phyloP scores from a whole-genome alignment of 2,329 filamentous ascomycete species.

The Neofusicoccum parvum region DNA sequence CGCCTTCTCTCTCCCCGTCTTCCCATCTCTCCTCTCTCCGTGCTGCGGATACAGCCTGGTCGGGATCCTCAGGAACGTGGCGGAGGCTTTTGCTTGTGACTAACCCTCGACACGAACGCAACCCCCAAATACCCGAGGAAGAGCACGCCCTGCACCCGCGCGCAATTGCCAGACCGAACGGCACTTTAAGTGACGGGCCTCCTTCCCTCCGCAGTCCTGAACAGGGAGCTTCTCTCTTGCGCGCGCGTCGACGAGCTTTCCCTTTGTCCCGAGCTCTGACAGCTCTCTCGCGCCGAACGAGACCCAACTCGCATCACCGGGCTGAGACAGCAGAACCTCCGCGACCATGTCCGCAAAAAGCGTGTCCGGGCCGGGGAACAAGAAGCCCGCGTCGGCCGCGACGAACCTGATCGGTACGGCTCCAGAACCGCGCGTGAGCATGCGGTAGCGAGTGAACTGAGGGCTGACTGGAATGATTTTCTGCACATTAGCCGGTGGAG shows the following conservation, averaged over 20 bases:
- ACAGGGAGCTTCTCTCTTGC: background rate
- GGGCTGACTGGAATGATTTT: background rate
- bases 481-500: constrained; percentile 73
- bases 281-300: background rate
- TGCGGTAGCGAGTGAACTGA: too few species aligned
- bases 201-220: background rate
- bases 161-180: background rate
- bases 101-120: background rate
- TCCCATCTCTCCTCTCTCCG: background rate
- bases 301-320: background rate
- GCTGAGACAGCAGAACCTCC: background rate
- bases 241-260: background rate
- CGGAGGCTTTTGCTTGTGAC: background rate
- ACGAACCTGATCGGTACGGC: constrained; percentile 84
- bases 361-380: constrained; percentile 60
- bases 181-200: too few species aligned
- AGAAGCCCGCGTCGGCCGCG: constrained; percentile 79
- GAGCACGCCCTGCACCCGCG: background rate
- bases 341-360: constrained; percentile 62
- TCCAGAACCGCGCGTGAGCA: constrained; percentile 22
- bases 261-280: background rate
- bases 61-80: background rate
- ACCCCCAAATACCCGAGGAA: background rate
- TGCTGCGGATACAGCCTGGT: background rate
- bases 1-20: background rate